Percentiles rank a stretch among this genome's conserved stretches.
Conservation (phyloP, 148 eudicot genomes). For the Fagopyrum homotropicum region DNA sequence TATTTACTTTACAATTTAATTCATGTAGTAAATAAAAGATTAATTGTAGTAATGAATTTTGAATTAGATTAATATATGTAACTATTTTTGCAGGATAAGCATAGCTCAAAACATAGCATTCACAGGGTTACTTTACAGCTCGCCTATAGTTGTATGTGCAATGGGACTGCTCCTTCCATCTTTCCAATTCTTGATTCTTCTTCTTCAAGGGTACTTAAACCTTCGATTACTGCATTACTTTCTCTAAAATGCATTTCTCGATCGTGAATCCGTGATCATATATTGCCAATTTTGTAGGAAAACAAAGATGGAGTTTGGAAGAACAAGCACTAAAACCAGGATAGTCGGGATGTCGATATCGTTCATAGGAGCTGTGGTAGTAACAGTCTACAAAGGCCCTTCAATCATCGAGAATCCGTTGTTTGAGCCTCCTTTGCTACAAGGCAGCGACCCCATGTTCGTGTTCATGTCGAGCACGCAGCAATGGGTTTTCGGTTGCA, state of each 20-base stretch:
- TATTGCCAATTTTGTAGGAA: conserved; percentile 26
- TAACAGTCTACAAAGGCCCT: conserved; percentile 42
- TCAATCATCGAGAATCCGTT: conserved; percentile 24
- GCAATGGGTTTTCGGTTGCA: conserved; percentile 51
- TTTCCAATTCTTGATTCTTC: conserved; percentile 49
- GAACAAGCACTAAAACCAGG: conserved; percentile 36
- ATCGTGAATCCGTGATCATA: too few species aligned
- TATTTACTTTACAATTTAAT: too few species aligned
- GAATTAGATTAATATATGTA: background rate
- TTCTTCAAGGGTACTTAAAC: conserved; percentile 41
- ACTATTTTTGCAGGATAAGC: conserved; percentile 39
- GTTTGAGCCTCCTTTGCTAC: conserved; percentile 19
- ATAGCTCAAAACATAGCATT: conserved; percentile 75
- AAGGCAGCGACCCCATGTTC: conserved; percentile 19
- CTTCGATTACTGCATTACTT: background rate
- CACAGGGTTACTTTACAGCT: conserved; percentile 69
- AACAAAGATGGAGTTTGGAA: conserved; percentile 27
- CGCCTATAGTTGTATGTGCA: conserved; percentile 72
- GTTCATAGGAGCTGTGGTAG: conserved; percentile 29
- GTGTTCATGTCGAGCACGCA: conserved; percentile 37
- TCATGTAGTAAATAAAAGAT: too few species aligned
- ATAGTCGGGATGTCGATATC: conserved; percentile 37
- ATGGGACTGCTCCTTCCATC: conserved; percentile 82
- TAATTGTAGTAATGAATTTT: too few species aligned
- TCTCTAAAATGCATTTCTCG: too few species aligned